phyloP scores from a whole-genome alignment of 2,329 filamentous ascomycete genomes.

The Rosellinia necatrix region DNA sequence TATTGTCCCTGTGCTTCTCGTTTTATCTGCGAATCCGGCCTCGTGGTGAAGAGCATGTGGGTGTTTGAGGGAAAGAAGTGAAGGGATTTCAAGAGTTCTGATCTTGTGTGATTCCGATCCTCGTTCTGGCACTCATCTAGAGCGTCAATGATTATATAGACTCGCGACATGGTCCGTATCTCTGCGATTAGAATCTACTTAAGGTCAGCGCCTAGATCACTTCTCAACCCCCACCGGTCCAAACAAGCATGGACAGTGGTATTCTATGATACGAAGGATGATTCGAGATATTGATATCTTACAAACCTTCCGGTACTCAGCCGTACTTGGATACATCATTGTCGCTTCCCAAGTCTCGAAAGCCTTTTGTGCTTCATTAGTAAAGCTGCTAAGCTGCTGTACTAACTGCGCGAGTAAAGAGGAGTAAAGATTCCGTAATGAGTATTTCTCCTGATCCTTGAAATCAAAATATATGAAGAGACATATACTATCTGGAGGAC shows the following conservation, averaged over 20 bases:
- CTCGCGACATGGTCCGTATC: neutral
- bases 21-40: neutral
- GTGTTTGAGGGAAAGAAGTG: conserved; percentile 7
- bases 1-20: neutral
- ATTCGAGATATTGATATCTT: neutral
- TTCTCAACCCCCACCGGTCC: neutral
- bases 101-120: neutral
- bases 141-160: conserved; percentile 15
- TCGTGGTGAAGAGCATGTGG: conserved; percentile 6
- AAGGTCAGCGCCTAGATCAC: neutral
- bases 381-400: neutral
- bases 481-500: neutral
- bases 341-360: neutral
- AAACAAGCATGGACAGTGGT: neutral
- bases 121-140: conserved; percentile 13
- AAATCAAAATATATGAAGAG: conserved; percentile 14
- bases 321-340: neutral
- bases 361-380: conserved; percentile 1
- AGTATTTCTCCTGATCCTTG: neutral
- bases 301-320: conserved; percentile 7
- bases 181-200: conserved; percentile 8
- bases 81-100: conserved; percentile 1
- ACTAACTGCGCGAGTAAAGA: conserved; percentile 9
- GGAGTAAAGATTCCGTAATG: neutral
- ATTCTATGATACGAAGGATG: neutral